Evolutionary conservation across 768 basidiomycete genomes (phyloP), one percentile per base, ranked within the genome.

Genomic region (Pisolithus microcarpus): DNA sequence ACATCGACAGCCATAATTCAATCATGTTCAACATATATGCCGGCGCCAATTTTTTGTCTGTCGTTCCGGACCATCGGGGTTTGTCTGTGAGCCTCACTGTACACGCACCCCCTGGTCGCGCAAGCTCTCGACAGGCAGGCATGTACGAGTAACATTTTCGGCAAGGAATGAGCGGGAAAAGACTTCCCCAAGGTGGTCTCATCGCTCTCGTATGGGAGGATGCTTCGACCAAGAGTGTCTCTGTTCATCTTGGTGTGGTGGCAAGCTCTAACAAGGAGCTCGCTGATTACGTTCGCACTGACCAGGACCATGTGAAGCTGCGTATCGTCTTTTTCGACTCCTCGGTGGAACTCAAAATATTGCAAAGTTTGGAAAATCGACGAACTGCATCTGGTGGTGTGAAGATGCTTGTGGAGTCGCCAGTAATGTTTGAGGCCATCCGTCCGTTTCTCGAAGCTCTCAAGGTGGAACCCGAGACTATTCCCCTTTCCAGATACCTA

Each of bases 381-480:
- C 60, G 69, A 18, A 60, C 61, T 40, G 58, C 62, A 13, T 52
- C 44, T 1, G 48, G 63, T 19, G 55, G 34, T 28, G 46, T 40
- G 62, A 69, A 55, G 45, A 47, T 84, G 2, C 66, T 87, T 21
- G 65, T 87, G 13, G 85, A 87, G 52, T 73, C 78, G 0, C 74
- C 78, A 0, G 76, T 87, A 51, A 76, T 87, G 77, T 85, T 76
- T 52, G 85, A 85, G 52, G 71, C 81, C 0, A 75, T 84, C 31
- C 71, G 82, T 7, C 86, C 86, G 0, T 87, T 87, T 68, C 70
- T 88, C 13, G 74, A 83, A 51, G 74, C 78, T 0, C 70, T 88
- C 4, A 72, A 78, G 53, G 65, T 69, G 1, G 83, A 81, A 49
- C 82, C 86, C 0, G 75, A 77, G 43, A 61, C 66, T 2, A 52